Evolutionary conservation across 2,329 filamentous ascomycete species (phyloP).

Genomic region (Trichoderma pleuroti): DNA sequence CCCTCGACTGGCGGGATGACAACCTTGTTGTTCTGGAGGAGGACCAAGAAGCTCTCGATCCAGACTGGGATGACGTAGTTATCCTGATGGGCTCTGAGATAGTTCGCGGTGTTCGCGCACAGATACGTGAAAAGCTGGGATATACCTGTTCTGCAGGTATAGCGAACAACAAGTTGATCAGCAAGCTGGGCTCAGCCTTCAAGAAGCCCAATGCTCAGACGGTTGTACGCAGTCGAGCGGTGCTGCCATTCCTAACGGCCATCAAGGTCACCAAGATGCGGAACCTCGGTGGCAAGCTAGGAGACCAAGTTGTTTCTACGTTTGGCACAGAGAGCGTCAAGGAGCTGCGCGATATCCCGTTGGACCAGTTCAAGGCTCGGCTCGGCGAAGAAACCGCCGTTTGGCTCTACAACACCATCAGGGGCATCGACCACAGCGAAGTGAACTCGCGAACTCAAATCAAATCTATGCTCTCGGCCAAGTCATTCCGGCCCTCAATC

Average conservation of each 20-base stretch:
- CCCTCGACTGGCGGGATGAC: conserved; percentile 79
- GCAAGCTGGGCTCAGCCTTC: conserved; percentile 85
- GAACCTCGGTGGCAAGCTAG: conserved; percentile 91
- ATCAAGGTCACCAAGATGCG: conserved; percentile 96
- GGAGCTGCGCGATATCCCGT: conserved; percentile 67
- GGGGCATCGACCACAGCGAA: conserved; percentile 82
- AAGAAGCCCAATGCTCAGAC: conserved; percentile 96
- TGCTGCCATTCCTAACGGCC: conserved; percentile 70
- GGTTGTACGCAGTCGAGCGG: conserved; percentile 81
- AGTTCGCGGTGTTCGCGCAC: conserved; percentile 67
- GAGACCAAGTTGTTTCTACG: conserved; percentile 75
- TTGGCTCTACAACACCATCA: conserved; percentile 81
- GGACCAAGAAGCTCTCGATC: conserved; percentile 72
- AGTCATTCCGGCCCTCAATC: conserved; percentile 86
- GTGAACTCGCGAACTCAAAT: conserved; percentile 89
- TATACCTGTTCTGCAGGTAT: conserved; percentile 94
- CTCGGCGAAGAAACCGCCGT: conserved; percentile 79
- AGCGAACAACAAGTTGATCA: conserved; percentile 88
- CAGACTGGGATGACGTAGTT: conserved; percentile 94
- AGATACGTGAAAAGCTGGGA: conserved; percentile 65
- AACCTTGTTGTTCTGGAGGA: conserved; percentile 76
- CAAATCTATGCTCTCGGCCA: conserved; percentile 96
- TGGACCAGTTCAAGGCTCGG: conserved; percentile 73
- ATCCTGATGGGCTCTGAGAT: conserved; percentile 87
- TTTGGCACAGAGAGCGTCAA: conserved; percentile 79